Percentiles rank a stretch among this genome's conserved stretches.
phyloP scores from a whole-genome alignment of 805 yeast genomes.

The Saccharomycopsis babjevae region DNA sequence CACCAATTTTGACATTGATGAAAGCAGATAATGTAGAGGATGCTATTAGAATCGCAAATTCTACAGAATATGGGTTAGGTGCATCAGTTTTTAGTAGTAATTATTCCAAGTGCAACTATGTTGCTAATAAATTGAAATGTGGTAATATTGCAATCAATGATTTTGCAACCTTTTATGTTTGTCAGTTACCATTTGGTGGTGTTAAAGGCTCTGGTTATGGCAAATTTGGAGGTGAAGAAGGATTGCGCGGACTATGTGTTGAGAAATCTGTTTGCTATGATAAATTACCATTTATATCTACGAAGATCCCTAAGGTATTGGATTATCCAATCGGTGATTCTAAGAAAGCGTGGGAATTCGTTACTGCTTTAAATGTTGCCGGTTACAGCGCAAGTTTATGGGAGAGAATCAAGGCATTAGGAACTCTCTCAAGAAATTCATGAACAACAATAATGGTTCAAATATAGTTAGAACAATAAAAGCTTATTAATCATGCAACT shows the following conservation, averaged over 20 bases:
- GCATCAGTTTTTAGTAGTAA: constrained; percentile 85
- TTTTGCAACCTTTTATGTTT: constrained; percentile 91
- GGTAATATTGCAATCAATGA: constrained; percentile 97
- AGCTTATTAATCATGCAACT: neutral
- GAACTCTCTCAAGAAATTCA: constrained; percentile 34
- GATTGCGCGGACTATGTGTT: constrained; percentile 78
- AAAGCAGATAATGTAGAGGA: constrained; percentile 56
- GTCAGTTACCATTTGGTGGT: constrained; percentile 97
- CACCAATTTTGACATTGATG: constrained; percentile 78
- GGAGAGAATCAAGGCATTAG: constrained; percentile 50
- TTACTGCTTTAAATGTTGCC: constrained; percentile 67
- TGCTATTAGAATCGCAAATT: constrained; percentile 70
- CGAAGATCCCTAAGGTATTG: constrained; percentile 76
- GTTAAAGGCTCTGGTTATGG: constrained; percentile 90
- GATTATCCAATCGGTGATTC: constrained; percentile 86
- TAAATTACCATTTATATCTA: constrained; percentile 64
- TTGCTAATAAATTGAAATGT: constrained; percentile 55
- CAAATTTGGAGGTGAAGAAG: constrained; percentile 97
- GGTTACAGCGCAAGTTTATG: constrained; percentile 73
- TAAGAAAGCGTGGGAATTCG: constrained; percentile 81
- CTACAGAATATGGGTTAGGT: constrained; percentile 84
- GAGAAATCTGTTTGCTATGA: constrained; percentile 86
- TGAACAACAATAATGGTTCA: neutral
- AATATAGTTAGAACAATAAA: neutral
- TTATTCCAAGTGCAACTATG: constrained; percentile 44